These are phyloP conservation scores for Coemansia asiatica DNA, from an alignment of 192 early-diverging fungal genomes.

Conservation along the genomic window DNA sequence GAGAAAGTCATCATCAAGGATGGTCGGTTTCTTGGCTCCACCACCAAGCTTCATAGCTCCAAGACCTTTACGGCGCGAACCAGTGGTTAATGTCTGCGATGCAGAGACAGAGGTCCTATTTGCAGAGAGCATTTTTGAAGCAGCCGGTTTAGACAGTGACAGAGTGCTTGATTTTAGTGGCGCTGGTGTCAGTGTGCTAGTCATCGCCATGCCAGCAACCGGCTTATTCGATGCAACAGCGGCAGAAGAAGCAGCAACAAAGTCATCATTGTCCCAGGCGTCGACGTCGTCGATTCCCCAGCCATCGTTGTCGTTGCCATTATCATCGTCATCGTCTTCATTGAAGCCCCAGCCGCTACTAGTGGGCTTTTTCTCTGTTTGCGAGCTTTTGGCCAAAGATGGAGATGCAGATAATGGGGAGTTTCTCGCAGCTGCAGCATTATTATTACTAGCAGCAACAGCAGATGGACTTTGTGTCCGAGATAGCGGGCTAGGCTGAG, in stretches of 20 bases:
- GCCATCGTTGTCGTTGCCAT: slow-evolving; percentile 12
- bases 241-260: neutral
- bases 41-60: slow-evolving; percentile 52
- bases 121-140: slow-evolving; percentile 1
- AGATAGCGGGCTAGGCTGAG: neutral
- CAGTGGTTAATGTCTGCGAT: slow-evolving; percentile 4
- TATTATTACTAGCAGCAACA: too few species aligned
- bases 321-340: slow-evolving; percentile 24
- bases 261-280: slow-evolving; percentile 20
- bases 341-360: slow-evolving; percentile 32
- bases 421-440: neutral
- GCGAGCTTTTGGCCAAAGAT: neutral
- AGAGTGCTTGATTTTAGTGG: neutral
- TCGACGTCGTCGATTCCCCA: slow-evolving; percentile 19
- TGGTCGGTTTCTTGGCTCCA: slow-evolving; percentile 18
- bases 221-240: neutral
- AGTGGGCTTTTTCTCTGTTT: neutral
- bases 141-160: slow-evolving; percentile 13
- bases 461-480: neutral
- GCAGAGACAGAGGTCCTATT: neutral
- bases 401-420: neutral
- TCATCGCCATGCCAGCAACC: slow-evolving; percentile 26
- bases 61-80: slow-evolving; percentile 37
- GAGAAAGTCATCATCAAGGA: slow-evolving; percentile 10
- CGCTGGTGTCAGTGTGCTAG: neutral